Base-by-base conservation (phyloP, 2,329 filamentous ascomycete genomes). In the Xylaria sp. region DNA sequence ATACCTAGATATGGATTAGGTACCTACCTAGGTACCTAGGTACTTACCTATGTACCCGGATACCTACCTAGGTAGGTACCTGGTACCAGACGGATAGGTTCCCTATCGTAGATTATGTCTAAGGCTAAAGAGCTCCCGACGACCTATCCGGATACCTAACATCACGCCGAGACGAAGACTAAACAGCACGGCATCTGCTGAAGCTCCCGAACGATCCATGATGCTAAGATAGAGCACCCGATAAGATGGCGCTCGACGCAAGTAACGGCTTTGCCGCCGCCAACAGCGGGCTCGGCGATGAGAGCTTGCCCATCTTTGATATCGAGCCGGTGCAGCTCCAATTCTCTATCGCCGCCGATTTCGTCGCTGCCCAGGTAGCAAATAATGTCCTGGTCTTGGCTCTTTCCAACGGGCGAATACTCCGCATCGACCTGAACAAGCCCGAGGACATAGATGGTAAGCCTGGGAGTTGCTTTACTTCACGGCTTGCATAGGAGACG, bases 331-430 rank as follows among this genome's bases (percentile, higher is more conserved):
- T 98, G 38, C 90, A 96, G 80, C 87, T 98, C 65, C 91, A 95
- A 76, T 99, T 99, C 83, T 90, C 92, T 62, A 90, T 98, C 21
- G 92, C 94, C 1, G 93, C 94, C 67, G 92, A 97, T 77, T 98
- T 99, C 74, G 95, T 97, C 48, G 93, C 95, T 17, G 93, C 93
- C 40, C 93, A 97, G 77, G 94, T 98, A 58, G 93, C 94, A 67
- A 98, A 99, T 78, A 97, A 99, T 81, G 93, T 98, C 64, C 85
- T 99, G 59, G 88, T 98, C 21, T 83, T 99, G 53, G 95, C 95
- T 40, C 85, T 99, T 37, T 94, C 93, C 4, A 97, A 94, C 60
- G 92, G 93, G 52, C 90, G 94, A 70, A 95, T 99, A 66, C 81
- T 99, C 62, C 88, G 95, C 63, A 99, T 99, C 75, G 95, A 98